Conservation (phyloP, 768 basidiomycete genomes). For the Rhizopogon sp. region DNA sequence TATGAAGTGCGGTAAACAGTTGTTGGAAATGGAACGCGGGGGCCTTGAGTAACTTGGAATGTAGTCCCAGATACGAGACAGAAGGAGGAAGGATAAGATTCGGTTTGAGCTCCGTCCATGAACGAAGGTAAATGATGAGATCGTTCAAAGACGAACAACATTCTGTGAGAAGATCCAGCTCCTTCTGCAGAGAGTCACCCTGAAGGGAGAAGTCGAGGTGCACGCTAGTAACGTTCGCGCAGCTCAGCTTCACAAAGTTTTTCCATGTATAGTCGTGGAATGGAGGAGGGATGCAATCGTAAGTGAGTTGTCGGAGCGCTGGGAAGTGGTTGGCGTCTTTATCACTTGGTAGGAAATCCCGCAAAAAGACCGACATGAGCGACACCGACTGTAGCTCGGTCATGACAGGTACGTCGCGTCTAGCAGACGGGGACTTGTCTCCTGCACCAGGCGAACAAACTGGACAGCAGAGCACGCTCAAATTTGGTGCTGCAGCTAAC, state of each 20-base stretch:
- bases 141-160: conserved; percentile 18
- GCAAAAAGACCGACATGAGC: conserved; percentile 22
- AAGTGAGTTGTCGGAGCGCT: conserved; percentile 24
- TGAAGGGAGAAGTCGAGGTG: conserved; percentile 21
- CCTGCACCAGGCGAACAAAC: conserved; percentile 20
- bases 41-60: conserved; percentile 13
- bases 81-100: conserved; percentile 18
- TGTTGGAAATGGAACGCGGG: conserved; percentile 11
- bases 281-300: conserved; percentile 27
- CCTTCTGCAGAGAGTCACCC: conserved; percentile 18
- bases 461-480: conserved; percentile 23
- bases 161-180: conserved; percentile 21
- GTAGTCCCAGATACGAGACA: conserved; percentile 18
- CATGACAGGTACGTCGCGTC: conserved; percentile 22
- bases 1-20: conserved; percentile 18
- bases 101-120: conserved; percentile 18
- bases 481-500: conserved; percentile 20
- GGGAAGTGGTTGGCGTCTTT: conserved; percentile 22
- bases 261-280: conserved; percentile 24
- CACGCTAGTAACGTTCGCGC: conserved; percentile 21
- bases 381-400: conserved; percentile 20
- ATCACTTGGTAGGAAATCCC: conserved; percentile 24
- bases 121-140: conserved; percentile 20
- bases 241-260: conserved; percentile 19
- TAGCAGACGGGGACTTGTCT: conserved; percentile 12